These are phyloP conservation scores for Gonium pectorale DNA, from an alignment of 139 green algal genomes.

Conservation along the genomic window DNA sequence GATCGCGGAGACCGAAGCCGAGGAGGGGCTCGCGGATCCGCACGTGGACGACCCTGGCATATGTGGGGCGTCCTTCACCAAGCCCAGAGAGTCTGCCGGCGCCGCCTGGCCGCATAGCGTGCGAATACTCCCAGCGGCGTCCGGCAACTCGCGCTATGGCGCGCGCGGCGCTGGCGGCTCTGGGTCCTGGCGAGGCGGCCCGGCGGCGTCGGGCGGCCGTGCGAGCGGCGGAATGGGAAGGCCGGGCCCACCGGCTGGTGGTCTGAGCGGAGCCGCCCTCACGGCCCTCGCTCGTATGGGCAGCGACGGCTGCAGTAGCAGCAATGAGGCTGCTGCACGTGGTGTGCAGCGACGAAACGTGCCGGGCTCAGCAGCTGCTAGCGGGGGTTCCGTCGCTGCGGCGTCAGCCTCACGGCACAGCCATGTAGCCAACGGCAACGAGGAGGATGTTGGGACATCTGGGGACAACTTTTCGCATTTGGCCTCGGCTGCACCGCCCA, in stretches of 20 bases:
- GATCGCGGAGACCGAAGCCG: constrained; percentile 16
- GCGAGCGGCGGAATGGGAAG: no score
- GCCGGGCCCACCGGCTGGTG: background rate
- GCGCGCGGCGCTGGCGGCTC: background rate
- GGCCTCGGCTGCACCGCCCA: background rate
- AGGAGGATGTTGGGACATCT: background rate
- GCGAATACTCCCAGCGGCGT: no score
- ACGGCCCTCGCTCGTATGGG: constrained; percentile 19
- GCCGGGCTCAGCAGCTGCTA: no score
- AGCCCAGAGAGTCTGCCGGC: no score
- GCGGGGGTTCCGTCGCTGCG: background rate
- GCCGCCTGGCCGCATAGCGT: no score
- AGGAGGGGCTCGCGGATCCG: background rate
- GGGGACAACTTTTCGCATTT: constrained; percentile 21
- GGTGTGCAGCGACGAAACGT: no score
- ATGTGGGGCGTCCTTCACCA: no score
- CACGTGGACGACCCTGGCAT: no score
- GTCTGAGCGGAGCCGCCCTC: background rate
- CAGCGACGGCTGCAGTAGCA: background rate
- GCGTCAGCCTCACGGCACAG: background rate
- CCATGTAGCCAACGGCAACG: background rate
- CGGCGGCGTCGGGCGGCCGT: no score
- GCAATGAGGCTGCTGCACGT: background rate
- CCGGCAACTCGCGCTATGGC: no score
- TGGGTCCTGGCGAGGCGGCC: background rate